phyloP scores from a whole-genome alignment of 108 stramenopile species.

The Seminavis robusta region DNA sequence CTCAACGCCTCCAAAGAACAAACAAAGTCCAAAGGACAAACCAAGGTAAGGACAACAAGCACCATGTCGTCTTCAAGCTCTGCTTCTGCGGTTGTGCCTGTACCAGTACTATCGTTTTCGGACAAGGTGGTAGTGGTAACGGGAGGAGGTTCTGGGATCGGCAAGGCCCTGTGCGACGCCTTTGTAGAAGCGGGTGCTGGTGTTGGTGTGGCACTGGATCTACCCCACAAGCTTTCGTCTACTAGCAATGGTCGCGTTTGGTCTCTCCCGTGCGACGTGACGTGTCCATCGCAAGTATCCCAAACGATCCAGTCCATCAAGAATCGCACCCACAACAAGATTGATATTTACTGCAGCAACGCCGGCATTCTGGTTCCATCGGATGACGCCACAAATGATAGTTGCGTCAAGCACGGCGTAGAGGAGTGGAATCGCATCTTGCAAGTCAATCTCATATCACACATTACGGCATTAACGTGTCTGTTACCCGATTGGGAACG shows the following conservation, averaged over 20 bases:
- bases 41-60: too few relatives aligned
- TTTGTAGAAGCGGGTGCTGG: slow-evolving; percentile 25
- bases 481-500: slow-evolving; percentile 17
- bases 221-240: not conserved
- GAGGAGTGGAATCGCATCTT: slow-evolving; percentile 17
- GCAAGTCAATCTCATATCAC: slow-evolving; percentile 14
- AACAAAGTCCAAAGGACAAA: too few relatives aligned
- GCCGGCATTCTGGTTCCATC: slow-evolving; percentile 20
- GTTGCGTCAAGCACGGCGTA: not conserved
- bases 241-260: not conserved
- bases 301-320: slow-evolving; percentile 9
- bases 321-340: not conserved
- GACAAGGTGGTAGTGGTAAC: slow-evolving; percentile 35
- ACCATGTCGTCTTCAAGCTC: too few relatives aligned
- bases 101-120: too few relatives aligned
- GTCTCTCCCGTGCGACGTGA: slow-evolving; percentile 14
- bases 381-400: not conserved
- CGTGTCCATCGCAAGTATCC: slow-evolving; percentile 5
- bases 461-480: slow-evolving; percentile 17
- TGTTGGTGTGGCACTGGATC: not conserved
- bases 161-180: slow-evolving; percentile 20
- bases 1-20: too few relatives aligned
- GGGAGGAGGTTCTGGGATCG: slow-evolving; percentile 36
- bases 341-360: slow-evolving; percentile 30
- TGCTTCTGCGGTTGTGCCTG: too few relatives aligned